Conservation (phyloP, 768 basidiomycete genomes). For the Fistulinella prunicolor region DNA sequence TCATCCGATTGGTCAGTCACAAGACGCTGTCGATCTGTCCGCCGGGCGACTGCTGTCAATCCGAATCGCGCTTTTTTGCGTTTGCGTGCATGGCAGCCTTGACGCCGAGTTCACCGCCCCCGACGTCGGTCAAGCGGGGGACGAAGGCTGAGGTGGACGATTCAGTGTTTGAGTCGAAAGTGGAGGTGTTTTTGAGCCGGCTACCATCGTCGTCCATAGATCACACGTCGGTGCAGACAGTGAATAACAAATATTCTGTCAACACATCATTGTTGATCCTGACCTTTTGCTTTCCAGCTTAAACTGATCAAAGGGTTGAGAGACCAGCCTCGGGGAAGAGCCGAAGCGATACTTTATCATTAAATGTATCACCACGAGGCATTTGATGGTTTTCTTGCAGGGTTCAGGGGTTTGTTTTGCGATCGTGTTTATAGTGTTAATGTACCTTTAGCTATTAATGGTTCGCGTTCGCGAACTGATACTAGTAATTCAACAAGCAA, state of each 20-base stretch:
- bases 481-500: too few relatives aligned
- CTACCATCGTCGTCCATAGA: neutral
- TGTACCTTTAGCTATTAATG: too few relatives aligned
- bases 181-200: neutral
- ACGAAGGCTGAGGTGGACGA: neutral
- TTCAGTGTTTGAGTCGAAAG: neutral
- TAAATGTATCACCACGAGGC: too few relatives aligned
- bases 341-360: too few relatives aligned
- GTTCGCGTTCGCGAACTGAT: too few relatives aligned
- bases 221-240: neutral
- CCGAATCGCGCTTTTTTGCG: neutral
- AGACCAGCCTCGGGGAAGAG: too few relatives aligned
- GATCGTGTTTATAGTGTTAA: too few relatives aligned
- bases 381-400: too few relatives aligned
- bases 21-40: too few relatives aligned
- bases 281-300: neutral
- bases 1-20: neutral
- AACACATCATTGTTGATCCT: neutral
- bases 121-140: neutral
- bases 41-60: neutral
- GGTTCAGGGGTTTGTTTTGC: too few relatives aligned
- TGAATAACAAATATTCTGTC: neutral
- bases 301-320: neutral
- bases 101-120: neutral
- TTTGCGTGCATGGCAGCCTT: neutral